These are phyloP conservation scores for Aureobasidium leucospermi DNA, from an alignment of 2,329 filamentous ascomycete genomes.

Conservation along the genomic window DNA sequence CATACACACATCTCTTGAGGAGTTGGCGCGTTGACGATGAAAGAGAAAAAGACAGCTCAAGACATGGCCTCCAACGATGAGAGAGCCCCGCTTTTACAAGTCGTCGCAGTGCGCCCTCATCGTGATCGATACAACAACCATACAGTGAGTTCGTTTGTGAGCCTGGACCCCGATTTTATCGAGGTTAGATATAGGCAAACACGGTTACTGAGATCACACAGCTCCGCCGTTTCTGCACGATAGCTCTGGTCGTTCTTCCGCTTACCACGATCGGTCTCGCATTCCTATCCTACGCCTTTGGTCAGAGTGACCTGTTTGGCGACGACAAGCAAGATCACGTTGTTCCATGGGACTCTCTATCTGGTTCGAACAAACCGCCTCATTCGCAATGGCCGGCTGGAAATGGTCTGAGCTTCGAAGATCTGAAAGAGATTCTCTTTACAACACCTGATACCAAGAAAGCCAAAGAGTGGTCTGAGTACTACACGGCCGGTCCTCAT, in stretches of 20 bases:
- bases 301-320: slow-evolving; percentile 27
- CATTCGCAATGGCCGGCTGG: slow-evolving; percentile 34
- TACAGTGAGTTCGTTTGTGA: slow-evolving; percentile 26
- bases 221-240: slow-evolving; percentile 59
- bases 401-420: slow-evolving; percentile 45
- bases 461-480: slow-evolving; percentile 42
- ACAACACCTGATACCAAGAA: slow-evolving; percentile 48
- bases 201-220: slow-evolving; percentile 13
- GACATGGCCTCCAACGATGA: slow-evolving; percentile 47
- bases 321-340: slow-evolving; percentile 23
- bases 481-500: slow-evolving; percentile 45
- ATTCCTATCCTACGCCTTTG: slow-evolving; percentile 31
- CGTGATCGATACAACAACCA: slow-evolving; percentile 42
- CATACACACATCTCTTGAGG: not conserved
- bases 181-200: not conserved
- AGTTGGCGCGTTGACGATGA: not conserved
- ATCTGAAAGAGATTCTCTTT: slow-evolving; percentile 48
- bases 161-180: not conserved
- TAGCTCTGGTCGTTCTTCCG: slow-evolving; percentile 40
- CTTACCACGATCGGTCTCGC: slow-evolving; percentile 31
- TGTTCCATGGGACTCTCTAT: slow-evolving; percentile 11
- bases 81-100: slow-evolving; percentile 57
- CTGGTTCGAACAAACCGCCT: slow-evolving; percentile 24
- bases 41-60: slow-evolving; percentile 12
- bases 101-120: slow-evolving; percentile 45